A percentile compares a stretch with the other conserved stretches of the same genome.
phyloP scores from a whole-genome alignment of 805 yeast genomes.

The Metschnikowia arizonensis region DNA sequence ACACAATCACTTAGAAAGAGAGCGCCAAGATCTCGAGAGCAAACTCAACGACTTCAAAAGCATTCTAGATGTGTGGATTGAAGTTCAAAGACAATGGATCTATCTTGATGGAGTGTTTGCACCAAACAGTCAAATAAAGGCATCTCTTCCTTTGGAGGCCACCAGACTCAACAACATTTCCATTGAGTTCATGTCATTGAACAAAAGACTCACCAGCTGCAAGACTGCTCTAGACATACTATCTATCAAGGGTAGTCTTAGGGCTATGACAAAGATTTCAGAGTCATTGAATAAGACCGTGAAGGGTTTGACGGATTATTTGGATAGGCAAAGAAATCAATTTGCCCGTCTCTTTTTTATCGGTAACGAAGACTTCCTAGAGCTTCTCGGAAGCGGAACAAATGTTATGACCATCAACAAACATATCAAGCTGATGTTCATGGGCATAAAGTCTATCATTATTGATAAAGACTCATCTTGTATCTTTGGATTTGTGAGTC shows the following conservation, averaged over 20 bases:
- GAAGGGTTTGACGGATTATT: slow-evolving; percentile 66
- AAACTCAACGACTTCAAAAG: slow-evolving; percentile 48
- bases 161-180: slow-evolving; percentile 61
- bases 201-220: slow-evolving; percentile 47
- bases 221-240: slow-evolving; percentile 54
- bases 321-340: slow-evolving; percentile 71
- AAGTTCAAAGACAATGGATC: slow-evolving; percentile 84
- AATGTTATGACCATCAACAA: slow-evolving; percentile 47
- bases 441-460: slow-evolving; percentile 50
- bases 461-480: slow-evolving; percentile 28
- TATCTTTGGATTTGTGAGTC: slow-evolving; percentile 52
- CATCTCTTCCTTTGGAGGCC: slow-evolving; percentile 66
- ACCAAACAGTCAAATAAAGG: slow-evolving; percentile 49
- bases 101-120: slow-evolving; percentile 78
- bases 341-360: slow-evolving; percentile 84
- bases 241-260: slow-evolving; percentile 45
- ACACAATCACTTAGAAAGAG: slow-evolving; percentile 56
- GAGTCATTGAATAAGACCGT: slow-evolving; percentile 58
- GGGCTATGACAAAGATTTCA: slow-evolving; percentile 44
- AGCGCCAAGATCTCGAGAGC: slow-evolving; percentile 50
- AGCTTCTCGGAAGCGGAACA: slow-evolving; percentile 65
- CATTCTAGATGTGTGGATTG: slow-evolving; percentile 69
- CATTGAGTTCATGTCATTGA: slow-evolving; percentile 52
- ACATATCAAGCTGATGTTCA: slow-evolving; percentile 68
- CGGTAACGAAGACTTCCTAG: slow-evolving; percentile 87